A percentile compares a stretch with the other conserved stretches of the same genome.
Conservation (phyloP, 306 rosid species). For the Spatholobus suberectus region DNA sequence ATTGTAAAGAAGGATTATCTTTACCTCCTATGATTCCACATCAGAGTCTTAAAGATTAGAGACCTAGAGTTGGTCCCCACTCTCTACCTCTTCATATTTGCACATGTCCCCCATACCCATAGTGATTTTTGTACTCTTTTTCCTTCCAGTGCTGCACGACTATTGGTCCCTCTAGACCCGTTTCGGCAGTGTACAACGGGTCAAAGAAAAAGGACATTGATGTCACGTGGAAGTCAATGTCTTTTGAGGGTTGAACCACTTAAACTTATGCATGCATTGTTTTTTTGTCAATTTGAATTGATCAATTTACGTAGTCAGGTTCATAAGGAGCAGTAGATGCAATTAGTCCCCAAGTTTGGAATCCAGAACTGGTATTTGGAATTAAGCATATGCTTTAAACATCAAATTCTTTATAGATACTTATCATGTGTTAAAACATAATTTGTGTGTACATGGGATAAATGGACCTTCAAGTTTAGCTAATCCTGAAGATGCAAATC, state of each 20-base stretch:
- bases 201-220: neutral
- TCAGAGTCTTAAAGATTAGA: neutral
- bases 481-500: conserved; percentile 23
- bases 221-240: neutral
- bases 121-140: neutral
- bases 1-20: neutral
- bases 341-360: neutral
- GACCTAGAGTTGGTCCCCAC: neutral
- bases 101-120: neutral
- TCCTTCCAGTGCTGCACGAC: neutral
- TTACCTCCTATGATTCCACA: neutral
- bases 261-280: neutral
- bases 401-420: neutral
- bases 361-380: neutral
- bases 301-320: neutral
- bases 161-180: neutral
- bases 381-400: neutral
- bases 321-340: neutral
- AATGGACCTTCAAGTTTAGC: neutral
- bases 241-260: neutral
- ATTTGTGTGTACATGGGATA: conserved; percentile 1
- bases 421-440: neutral
- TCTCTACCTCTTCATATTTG: neutral
- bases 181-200: neutral
- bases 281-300: conserved; percentile 6